Evolutionary conservation across 306 rosid species (phyloP), one percentile per base, ranked within the genome.

Genomic region (Canavalia gladiata): DNA sequence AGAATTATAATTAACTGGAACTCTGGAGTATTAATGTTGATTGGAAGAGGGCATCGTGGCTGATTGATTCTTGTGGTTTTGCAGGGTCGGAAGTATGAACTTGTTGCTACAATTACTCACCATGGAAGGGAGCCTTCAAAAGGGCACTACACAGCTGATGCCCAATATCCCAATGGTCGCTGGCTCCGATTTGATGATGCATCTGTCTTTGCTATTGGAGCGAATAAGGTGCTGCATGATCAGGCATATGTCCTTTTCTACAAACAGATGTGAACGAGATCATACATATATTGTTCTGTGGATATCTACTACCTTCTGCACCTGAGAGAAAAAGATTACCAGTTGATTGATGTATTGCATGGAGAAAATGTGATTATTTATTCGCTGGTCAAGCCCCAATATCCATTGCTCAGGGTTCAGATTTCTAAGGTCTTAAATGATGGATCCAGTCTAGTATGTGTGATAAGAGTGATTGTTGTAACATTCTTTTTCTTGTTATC

Each of bases 61-160:
- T 74, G 68, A 86, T 50, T 29, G 68, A 42, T 60, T 67, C 41
- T 28, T 41, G 39, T 35, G 71, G n/a, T 35, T 82, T 13, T 84
- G 60, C 80, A 95, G 99, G 91, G 99, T 55, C 94, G 98, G 60
- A 95, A 77, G 84, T 95, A 91, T 51, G 92, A 93, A 84, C 97
- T 95, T 49, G 97, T 93, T 76, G 91, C 97, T 55, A 95, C 99
- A 76, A 87, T 95, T 68, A 93, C 98, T 84, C 99, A 95, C 88
- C 98, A 93, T 63, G 99, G 99, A 55, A 79, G 90, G 84, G 99
- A 93, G 74, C 90, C 98, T 39, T 95, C 97, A 18, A 93, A 95
- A 86, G 99, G 99, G 35, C 98, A 93, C 82, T 95, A 95, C 86
- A 95, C 97, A 8, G 97, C 99, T 1, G 97, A 95, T 90, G 94